phyloP scores from a whole-genome alignment of 2,329 filamentous ascomycete species.

The Diaporthe helianthi region DNA sequence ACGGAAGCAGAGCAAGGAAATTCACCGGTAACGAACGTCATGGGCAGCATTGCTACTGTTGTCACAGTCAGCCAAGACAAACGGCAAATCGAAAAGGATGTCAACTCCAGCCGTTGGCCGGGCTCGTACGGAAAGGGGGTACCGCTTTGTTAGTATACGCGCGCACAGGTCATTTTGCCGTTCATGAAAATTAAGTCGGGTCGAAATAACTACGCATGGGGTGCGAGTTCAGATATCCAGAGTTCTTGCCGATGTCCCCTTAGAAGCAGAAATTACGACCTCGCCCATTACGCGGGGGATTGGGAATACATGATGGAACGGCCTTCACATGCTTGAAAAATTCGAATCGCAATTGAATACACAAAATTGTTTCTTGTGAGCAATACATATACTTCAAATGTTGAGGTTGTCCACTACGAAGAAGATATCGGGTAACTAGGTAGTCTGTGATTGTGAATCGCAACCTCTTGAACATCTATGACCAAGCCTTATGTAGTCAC shows the following conservation, averaged over 20 bases:
- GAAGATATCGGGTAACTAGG: too few species aligned
- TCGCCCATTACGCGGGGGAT: background rate
- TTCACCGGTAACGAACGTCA: background rate
- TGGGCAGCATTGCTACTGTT: background rate
- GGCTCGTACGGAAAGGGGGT: background rate
- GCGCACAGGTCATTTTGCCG: background rate
- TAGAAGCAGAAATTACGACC: background rate
- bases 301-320: background rate
- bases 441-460: background rate
- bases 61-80: constrained; percentile 5
- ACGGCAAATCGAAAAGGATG: constrained; percentile 3
- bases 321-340: background rate
- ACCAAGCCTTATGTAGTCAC: background rate
- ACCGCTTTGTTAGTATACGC: background rate
- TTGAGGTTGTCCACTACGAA: background rate
- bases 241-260: background rate
- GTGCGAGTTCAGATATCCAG: background rate
- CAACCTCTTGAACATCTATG: background rate
- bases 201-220: background rate
- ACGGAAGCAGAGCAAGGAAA: background rate
- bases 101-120: constrained; percentile 12
- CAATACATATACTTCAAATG: background rate
- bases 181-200: background rate
- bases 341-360: too few species aligned
- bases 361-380: background rate